Evolutionary conservation across 768 basidiomycete genomes (phyloP).

Genomic region (Aureoboletus auriporus): DNA sequence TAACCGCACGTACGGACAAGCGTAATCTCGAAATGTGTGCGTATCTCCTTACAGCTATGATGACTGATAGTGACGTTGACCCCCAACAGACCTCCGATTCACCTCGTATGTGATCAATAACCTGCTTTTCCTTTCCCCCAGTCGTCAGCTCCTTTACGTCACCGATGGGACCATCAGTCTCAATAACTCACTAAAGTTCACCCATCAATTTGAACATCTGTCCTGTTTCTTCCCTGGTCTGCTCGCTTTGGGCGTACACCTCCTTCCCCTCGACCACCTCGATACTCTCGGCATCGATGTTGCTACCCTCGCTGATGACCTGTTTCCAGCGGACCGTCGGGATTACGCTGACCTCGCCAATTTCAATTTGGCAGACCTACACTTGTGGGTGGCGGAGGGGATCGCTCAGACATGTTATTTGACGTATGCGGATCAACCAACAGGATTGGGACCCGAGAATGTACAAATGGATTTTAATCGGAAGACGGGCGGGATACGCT

Average conservation of each 20-base stretch:
- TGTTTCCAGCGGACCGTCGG: constrained; percentile 13
- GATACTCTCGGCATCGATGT: constrained; percentile 44
- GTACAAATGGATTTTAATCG: constrained; percentile 14
- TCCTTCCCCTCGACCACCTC: constrained; percentile 54
- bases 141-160: constrained; percentile 45
- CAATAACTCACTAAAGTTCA: constrained; percentile 28
- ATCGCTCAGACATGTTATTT: constrained; percentile 72
- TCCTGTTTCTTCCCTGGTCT: constrained; percentile 78
- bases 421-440: constrained; percentile 65
- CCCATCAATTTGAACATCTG: constrained; percentile 62
- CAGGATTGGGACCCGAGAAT: constrained; percentile 64
- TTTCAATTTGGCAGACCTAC: constrained; percentile 54
- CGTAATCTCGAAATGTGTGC: constrained; percentile 64
- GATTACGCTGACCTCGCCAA: constrained; percentile 37
- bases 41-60: constrained; percentile 15
- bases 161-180: constrained; percentile 40
- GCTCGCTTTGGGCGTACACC: constrained; percentile 65
- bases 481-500: constrained; percentile 11
- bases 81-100: constrained; percentile 49
- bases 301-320: constrained; percentile 28
- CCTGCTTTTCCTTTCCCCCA: constrained; percentile 29
- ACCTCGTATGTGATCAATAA: constrained; percentile 60
- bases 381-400: constrained; percentile 73
- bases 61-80: not conserved
- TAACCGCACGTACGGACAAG: constrained; percentile 61